Base-by-base conservation (phyloP, 2,329 filamentous ascomycete species). In the Colletotrichum acutatum region DNA sequence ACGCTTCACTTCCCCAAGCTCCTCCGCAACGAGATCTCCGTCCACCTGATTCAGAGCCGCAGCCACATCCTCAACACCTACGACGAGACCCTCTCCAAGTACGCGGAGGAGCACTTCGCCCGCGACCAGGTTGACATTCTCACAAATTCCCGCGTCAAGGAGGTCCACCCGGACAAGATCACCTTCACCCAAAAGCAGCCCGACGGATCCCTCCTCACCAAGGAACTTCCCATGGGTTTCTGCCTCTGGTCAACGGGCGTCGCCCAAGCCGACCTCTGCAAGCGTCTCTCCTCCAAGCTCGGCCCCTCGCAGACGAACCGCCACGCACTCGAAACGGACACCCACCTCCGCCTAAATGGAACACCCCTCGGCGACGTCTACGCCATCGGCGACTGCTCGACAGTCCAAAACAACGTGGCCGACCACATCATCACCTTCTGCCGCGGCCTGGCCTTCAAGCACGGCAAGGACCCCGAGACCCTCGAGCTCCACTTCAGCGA, bases 161-260 rank as follows among this genome's bases (percentile, higher is more conserved):
- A 98, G 82, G 95, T 99, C 19, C 89, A 89, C 56, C 82, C 89
- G 0, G 95, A 98, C 81, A 93, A 90, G 78, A 98, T 99, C 73
- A 83, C 98, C 28, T 99, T 98, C 84, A 93, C 93, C 0, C 95
- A 99, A 81, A 93, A 94, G 79, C 87, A 88, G 61, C 90, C 93
- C 4, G 86, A 95, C 66, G 95, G 95, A 56, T 90, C 91, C 34
- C 83, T 92, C 0, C 78, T 98, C n/a, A 93, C 91, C 28, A 99
- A 99, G 82, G 97, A 99, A 78, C 90, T 99, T 0, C 96, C 97
- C 0, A 95, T 95, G 87, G 97, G 95, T 32, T 98, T 99, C 85
- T 98, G 97, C 78, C 87, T 99, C 16, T 99, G 97, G 97, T 98
- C 97, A 0, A 99, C 97, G 0, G 97, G 97, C 74, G 96, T 99